Conservation (phyloP, 371 early-diverging fungal genomes). For the Syncephalis plumigaleata region DNA sequence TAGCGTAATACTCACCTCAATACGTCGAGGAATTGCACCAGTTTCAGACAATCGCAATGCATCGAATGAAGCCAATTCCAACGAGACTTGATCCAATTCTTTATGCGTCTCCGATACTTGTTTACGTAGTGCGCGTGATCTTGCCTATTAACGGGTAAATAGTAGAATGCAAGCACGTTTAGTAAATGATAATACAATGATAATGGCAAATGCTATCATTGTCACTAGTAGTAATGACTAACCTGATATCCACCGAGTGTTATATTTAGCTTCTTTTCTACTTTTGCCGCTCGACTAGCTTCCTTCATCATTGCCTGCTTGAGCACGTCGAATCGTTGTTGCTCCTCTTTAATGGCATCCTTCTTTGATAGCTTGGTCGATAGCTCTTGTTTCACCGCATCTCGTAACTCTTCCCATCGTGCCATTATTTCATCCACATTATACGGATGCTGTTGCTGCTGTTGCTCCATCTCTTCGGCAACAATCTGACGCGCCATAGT, state of each 20-base stretch:
- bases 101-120: slow-evolving; percentile 38
- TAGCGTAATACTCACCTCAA: too few relatives aligned
- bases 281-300: slow-evolving; percentile 54
- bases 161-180: background rate
- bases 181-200: background rate
- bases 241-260: slow-evolving; percentile 64
- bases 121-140: slow-evolving; percentile 35
- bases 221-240: too few relatives aligned
- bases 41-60: slow-evolving; percentile 25
- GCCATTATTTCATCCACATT: too few relatives aligned
- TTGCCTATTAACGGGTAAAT: slow-evolving; percentile 18
- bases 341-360: slow-evolving; percentile 7
- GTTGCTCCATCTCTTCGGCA: slow-evolving; percentile 16
- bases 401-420: slow-evolving; percentile 12
- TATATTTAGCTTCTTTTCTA: slow-evolving; percentile 69
- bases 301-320: slow-evolving; percentile 58
- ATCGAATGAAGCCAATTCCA: slow-evolving; percentile 49
- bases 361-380: background rate
- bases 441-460: too few relatives aligned
- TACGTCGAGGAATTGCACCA: slow-evolving; percentile 41
- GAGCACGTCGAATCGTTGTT: too few relatives aligned
- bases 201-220: background rate
- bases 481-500: slow-evolving; percentile 21
- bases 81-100: slow-evolving; percentile 36
- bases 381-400: background rate